Percentiles rank a stretch among this genome's conserved stretches.
Evolutionary conservation across 345 rosid genomes (phyloP).

Genomic region (Angophora floribunda): DNA sequence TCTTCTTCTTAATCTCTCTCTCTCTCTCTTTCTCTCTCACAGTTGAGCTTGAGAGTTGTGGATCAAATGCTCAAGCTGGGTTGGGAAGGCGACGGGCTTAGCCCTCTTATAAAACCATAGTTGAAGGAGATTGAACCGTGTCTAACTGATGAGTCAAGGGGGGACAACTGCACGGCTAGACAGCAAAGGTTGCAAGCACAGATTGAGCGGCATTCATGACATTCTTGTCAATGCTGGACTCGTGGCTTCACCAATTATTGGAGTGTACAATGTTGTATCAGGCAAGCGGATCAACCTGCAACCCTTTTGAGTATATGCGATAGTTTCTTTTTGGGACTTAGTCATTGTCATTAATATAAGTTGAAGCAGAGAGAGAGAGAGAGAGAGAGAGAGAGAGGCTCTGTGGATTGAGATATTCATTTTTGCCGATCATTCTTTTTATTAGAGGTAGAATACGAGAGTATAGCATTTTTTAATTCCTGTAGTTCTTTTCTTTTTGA

Average conservation of each 20-base stretch:
- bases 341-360: neutral
- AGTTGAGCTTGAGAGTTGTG: constrained; percentile 89
- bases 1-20: neutral
- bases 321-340: neutral
- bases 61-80: constrained; percentile 98
- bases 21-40: constrained; percentile 9
- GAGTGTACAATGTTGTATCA: neutral
- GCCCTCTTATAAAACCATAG: constrained; percentile 37
- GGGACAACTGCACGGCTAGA: neutral
- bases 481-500: neutral
- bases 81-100: constrained; percentile 88
- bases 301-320: neutral
- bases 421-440: neutral
- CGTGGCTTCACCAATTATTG: neutral
- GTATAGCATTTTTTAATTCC: neutral
- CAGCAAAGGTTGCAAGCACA: neutral
- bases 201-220: neutral
- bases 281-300: neutral
- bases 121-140: neutral
- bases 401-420: neutral
- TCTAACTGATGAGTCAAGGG: neutral
- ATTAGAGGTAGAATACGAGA: neutral
- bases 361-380: neutral
- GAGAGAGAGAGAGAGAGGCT: neutral
- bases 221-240: neutral